Evolutionary conservation across 345 rosid species (phyloP), one percentile per base, ranked within the genome.

Genomic region (Adansonia digitata): DNA sequence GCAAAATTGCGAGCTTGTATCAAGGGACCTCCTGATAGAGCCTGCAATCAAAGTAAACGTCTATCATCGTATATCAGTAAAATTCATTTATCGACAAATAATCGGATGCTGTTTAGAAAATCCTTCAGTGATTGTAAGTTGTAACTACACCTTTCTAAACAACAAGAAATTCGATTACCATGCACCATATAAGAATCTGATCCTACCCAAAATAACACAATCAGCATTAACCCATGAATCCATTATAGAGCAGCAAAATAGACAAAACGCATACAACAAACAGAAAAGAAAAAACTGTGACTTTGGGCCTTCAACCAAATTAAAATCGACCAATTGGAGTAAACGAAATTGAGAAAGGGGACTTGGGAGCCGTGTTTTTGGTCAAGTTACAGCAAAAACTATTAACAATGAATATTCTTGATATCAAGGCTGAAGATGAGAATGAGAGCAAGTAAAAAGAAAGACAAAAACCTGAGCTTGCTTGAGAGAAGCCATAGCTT

Each of bases 1-100:
- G 98, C 98, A 71, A 94, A 92, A 73, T 94, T 94, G 53, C 98
- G 94, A 81, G 98, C 98, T 91, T 94, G 98, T 26, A 87, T 79
- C 82, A 89, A 84, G 2, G 97, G 98, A 37, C 98, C 97, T 66
- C 97, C 98, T 35, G 91, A 81, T 45, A 94, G 80, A 64, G 94
- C 97, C 98, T 94, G 88, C 6, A 40, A 26, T 24, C 39, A 71
- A n/a, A 46, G 60, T 14, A 22, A 63, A 53, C 35, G 10, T 14
- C 42, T 18, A 60, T 17, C 35, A 57, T n/a, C n/a, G n/a, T 13
- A 43, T 29, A 29, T 45, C 76, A 40, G 26, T 9, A 69, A 49
- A 69, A n/a, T 45, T 39, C 37, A 67, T 24, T 42, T 43, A 43
- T 27, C 15, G 0, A 12, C 13, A 6, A 20, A 7, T 48, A 27